phyloP scores from a whole-genome alignment of 257 asterid species.

The Solanum stenotomum region DNA sequence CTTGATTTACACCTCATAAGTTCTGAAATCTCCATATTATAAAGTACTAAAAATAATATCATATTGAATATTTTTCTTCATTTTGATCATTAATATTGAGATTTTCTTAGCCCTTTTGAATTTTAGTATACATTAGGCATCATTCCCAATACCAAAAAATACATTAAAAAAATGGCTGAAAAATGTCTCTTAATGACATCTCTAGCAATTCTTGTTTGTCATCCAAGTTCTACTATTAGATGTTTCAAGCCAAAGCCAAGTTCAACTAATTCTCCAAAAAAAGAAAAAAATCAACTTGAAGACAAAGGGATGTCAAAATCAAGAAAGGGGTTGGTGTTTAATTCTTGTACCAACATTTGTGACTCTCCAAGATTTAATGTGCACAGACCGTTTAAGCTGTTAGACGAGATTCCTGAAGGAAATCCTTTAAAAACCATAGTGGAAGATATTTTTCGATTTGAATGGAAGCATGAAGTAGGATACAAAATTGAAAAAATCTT shows the following conservation, averaged over 20 bases:
- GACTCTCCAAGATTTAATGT: background rate
- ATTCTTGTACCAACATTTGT: background rate
- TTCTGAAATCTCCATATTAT: background rate
- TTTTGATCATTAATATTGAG: background rate
- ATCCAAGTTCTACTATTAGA: slow-evolving; percentile 8
- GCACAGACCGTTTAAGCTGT: background rate
- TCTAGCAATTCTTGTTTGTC: slow-evolving; percentile 7
- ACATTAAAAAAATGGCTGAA: background rate
- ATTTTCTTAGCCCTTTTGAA: background rate
- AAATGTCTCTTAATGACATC: slow-evolving; percentile 8
- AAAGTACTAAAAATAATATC: background rate
- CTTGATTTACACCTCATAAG: background rate
- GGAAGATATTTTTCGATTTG: background rate
- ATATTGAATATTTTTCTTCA: background rate
- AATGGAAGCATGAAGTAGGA: background rate
- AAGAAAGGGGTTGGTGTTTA: background rate
- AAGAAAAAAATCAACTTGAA: background rate
- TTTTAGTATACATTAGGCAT: background rate
- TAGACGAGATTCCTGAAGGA: background rate
- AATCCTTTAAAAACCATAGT: background rate
- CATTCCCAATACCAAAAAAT: background rate
- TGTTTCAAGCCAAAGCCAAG: slow-evolving; percentile 4
- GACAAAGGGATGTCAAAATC: background rate
- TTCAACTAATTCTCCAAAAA: slow-evolving; percentile 5
- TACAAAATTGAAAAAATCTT: background rate